Evolutionary conservation across 1,284 basidiomycete species (phyloP), one percentile per base, ranked within the genome.

Genomic region (Agroathelia rolfsii): DNA sequence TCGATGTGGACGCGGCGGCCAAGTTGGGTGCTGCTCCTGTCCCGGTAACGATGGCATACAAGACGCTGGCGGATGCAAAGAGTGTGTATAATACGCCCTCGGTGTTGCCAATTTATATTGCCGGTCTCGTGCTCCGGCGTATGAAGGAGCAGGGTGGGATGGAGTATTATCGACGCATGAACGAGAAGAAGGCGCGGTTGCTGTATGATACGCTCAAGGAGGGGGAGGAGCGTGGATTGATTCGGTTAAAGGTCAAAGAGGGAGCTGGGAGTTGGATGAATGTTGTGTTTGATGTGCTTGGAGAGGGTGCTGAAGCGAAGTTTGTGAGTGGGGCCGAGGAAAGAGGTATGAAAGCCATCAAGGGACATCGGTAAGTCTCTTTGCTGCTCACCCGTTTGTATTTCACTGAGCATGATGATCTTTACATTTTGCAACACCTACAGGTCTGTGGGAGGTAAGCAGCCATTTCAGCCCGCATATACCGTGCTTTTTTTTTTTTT

Each of bases 61-160:
- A 89, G 60, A 80, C 73, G 23, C 68, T 87, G 38, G 77, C 80
- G 28, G 83, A 92, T 48, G 71, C 75, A 38, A 72, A 69, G 41
- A 92, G 83, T 47, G 61, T 98, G 58, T 88, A 93, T 61, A 97
- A 99, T 63, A 99, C 95, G 1, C 95, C 95, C 2, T 79, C 90
- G 1, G 87, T 90, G 46, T 78, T 98, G 52, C 61, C 90, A 36
- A 84, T 99, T 49, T 98, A 98, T 59, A 79, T 96, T 39, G 73
- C 85, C 3, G 86, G 85, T 2, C 67, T 98, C 28, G 92, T 97
- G 12, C 70, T 98, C 41, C 61, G 73, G 51, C 69, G 84, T 37
- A 78, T 86, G 52, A 55, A 66, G 44, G 55, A 61, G 42, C 59
- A 73, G 23, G 89, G 89, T 9, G 87, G 90, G 0, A 56, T 96